Percentiles rank a stretch among this genome's conserved stretches.
phyloP scores from a whole-genome alignment of 1,284 basidiomycete species.

The Meira nashicola region DNA sequence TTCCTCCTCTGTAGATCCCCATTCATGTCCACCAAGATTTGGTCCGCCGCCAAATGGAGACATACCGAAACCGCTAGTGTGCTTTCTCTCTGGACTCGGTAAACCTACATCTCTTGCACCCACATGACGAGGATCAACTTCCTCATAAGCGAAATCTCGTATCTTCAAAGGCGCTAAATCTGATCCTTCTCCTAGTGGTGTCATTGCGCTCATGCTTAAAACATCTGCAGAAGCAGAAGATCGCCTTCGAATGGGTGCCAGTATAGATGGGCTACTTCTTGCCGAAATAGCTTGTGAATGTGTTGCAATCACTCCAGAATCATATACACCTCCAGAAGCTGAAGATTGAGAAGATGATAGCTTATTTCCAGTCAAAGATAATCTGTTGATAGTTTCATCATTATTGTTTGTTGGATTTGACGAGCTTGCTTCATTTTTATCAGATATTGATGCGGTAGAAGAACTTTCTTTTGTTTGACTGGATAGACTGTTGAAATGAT shows the following conservation, averaged over 20 bases:
- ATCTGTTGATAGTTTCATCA: neutral
- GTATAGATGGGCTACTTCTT: conserved; percentile 4
- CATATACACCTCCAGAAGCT: neutral
- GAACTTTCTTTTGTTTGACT: neutral
- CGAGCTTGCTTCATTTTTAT: too few species aligned
- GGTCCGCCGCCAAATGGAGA: neutral
- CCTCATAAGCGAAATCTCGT: conserved; percentile 22
- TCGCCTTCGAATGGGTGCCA: neutral
- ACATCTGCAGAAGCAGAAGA: neutral
- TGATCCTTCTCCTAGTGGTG: neutral
- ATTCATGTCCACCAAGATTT: neutral
- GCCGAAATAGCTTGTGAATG: conserved; percentile 9
- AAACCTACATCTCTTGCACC: conserved; percentile 13
- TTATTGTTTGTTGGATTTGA: too few species aligned
- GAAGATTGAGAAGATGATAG: conserved; percentile 4
- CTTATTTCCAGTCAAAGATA: neutral
- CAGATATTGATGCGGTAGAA: too few species aligned
- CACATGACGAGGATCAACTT: conserved; percentile 19
- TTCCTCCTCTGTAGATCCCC: neutral
- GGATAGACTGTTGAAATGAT: neutral
- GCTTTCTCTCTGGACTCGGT: conserved; percentile 1
- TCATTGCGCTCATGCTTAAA: neutral
- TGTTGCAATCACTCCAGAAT: neutral
- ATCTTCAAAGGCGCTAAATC: conserved; percentile 12
- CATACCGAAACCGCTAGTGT: neutral